Evolutionary conservation across 345 rosid species (phyloP).

Genomic region (Lagerstroemia speciosa): DNA sequence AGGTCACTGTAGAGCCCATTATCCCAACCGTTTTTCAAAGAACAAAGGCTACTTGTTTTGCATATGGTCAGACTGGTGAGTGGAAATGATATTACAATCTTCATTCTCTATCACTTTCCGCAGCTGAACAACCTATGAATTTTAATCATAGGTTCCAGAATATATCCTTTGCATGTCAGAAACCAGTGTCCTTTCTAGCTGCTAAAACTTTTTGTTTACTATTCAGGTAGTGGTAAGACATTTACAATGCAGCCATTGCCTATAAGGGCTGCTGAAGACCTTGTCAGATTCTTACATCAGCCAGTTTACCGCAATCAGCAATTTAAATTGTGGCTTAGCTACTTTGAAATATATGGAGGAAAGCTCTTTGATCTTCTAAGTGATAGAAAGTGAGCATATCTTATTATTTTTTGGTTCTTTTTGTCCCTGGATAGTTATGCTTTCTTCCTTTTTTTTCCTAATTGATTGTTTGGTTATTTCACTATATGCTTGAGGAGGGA

Average conservation of each 20-base stretch:
- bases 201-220: neutral
- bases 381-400: constrained; percentile 70
- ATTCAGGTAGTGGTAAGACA: constrained; percentile 97
- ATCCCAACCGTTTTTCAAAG: constrained; percentile 85
- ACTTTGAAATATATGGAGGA: constrained; percentile 96
- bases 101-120: neutral
- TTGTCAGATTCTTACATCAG: constrained; percentile 78
- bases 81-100: neutral
- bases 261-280: constrained; percentile 73
- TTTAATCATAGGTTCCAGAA: neutral
- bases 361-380: constrained; percentile 85
- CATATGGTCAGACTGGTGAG: constrained; percentile 98
- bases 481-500: neutral
- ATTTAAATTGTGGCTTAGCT: constrained; percentile 94
- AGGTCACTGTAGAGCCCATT: constrained; percentile 81
- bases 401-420: neutral
- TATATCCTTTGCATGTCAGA: neutral
- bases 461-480: neutral
- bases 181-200: neutral
- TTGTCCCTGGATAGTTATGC: neutral
- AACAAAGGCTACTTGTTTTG: constrained; percentile 98
- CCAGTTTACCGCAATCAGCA: constrained; percentile 74
- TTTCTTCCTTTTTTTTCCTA: neutral
- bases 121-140: neutral
- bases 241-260: constrained; percentile 97